These are phyloP conservation scores for Populus tomentosa DNA, from an alignment of 441 rosid species.

Conservation along the genomic window DNA sequence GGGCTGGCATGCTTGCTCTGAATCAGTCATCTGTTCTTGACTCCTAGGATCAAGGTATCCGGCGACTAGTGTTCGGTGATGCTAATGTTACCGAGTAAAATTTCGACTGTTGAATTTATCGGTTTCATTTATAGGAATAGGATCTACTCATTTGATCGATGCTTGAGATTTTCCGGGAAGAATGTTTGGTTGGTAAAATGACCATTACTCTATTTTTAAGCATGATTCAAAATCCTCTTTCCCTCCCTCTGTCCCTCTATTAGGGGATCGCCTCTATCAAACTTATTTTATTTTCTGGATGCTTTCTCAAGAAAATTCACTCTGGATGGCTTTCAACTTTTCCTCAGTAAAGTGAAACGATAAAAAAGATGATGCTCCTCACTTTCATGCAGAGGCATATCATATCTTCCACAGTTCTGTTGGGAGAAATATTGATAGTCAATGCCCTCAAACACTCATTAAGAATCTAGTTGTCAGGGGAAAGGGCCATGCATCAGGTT, in stretches of 20 bases:
- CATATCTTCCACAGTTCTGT: constrained; percentile 7
- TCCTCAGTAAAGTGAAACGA: neutral
- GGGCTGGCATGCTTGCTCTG: neutral
- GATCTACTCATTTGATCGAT: neutral
- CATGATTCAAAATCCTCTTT: neutral
- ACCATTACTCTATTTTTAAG: neutral
- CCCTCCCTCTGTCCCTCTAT: neutral
- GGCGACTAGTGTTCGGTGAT: neutral
- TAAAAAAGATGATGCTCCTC: neutral
- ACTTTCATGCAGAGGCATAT: neutral
- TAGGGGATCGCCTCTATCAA: neutral
- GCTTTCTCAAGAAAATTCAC: neutral
- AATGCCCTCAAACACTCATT: neutral
- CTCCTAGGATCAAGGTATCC: neutral
- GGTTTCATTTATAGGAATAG: neutral
- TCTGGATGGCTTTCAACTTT: neutral
- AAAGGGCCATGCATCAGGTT: neutral
- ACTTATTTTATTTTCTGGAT: neutral
- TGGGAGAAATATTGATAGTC: neutral
- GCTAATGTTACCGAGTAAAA: no score
- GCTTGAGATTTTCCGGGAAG: neutral
- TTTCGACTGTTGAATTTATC: no score
- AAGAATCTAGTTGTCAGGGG: neutral
- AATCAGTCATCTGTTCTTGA: no score
- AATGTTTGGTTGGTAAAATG: neutral